These are phyloP conservation scores for Panicum virgatum DNA, from an alignment of 202 grass and related monocot genomes.

Conservation along the genomic window DNA sequence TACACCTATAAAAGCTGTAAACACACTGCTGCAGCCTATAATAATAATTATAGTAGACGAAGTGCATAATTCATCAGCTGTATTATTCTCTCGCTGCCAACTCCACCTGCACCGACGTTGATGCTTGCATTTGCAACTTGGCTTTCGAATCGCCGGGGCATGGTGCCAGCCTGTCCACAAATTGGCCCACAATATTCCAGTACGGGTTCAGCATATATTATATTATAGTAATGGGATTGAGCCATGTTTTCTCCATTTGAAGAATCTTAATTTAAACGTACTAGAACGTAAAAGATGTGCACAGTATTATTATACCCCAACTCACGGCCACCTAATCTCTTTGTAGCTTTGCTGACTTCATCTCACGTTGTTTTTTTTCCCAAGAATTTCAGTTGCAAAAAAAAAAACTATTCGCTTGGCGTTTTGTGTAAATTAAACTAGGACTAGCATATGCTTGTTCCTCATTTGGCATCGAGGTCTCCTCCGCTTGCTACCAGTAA, in stretches of 20 bases:
- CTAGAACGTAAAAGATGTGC: neutral
- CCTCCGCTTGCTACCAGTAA: neutral
- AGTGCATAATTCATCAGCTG: slow-evolving; percentile 6
- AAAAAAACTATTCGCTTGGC: neutral
- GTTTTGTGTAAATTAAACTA: neutral
- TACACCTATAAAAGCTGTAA: neutral
- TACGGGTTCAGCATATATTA: neutral
- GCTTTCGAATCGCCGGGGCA: neutral
- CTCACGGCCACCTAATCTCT: neutral
- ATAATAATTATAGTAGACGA: neutral
- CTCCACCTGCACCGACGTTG: slow-evolving; percentile 13
- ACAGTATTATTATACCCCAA: neutral
- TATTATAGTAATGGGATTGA: neutral
- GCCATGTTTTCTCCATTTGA: slow-evolving; percentile 36
- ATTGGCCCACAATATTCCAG: neutral
- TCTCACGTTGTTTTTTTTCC: neutral
- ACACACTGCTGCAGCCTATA: neutral
- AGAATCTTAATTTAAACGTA: neutral
- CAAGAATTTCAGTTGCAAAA: too few relatives aligned
- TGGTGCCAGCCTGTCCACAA: slow-evolving; percentile 14
- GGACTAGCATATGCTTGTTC: neutral
- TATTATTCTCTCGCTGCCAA: slow-evolving; percentile 18
- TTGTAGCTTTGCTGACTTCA: neutral
- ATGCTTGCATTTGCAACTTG: slow-evolving; percentile 40
- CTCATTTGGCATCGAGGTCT: neutral